Evolutionary conservation across 2,329 filamentous ascomycete genomes (phyloP).

Genomic region (Colletotrichum neosansevieriae): DNA sequence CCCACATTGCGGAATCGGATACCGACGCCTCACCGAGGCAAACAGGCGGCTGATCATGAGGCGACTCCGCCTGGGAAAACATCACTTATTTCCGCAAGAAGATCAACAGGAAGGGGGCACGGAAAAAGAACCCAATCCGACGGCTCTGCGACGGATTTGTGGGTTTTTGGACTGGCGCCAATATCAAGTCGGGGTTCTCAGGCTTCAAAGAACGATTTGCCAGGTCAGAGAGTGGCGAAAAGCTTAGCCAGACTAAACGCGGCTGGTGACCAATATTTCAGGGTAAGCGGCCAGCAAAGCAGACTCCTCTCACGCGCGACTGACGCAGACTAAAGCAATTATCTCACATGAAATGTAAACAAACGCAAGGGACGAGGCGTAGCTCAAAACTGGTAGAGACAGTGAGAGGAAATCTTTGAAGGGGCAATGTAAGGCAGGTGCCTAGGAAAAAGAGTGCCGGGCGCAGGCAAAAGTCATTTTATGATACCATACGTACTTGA

Average conservation of each 20-base stretch:
- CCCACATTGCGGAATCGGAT: not conserved
- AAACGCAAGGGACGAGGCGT: not conserved
- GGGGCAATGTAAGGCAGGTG: not conserved
- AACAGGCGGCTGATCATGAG: not conserved
- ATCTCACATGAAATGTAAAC: conserved; percentile 14
- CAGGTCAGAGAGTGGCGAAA: conserved; percentile 4
- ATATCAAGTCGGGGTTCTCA: not conserved
- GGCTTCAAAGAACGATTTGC: not conserved
- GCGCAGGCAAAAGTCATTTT: not conserved
- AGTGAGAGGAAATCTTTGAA: not conserved
- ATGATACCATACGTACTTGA: not conserved
- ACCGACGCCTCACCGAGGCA: conserved; percentile 10
- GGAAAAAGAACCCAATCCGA: not conserved
- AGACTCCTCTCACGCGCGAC: not conserved
- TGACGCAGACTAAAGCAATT: not conserved
- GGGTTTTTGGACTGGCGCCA: not conserved
- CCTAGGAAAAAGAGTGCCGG: not conserved
- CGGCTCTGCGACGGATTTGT: not conserved
- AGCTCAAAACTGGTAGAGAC: not conserved
- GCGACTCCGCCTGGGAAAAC: not conserved
- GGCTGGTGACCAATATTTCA: conserved; percentile 22
- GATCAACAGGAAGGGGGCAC: not conserved
- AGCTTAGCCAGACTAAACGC: conserved; percentile 10
- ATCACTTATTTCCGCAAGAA: too few species aligned
- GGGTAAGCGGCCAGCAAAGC: not conserved